Base-by-base conservation (phyloP, 2,329 filamentous ascomycete genomes). In the Fonsecaea multimorphosa region DNA sequence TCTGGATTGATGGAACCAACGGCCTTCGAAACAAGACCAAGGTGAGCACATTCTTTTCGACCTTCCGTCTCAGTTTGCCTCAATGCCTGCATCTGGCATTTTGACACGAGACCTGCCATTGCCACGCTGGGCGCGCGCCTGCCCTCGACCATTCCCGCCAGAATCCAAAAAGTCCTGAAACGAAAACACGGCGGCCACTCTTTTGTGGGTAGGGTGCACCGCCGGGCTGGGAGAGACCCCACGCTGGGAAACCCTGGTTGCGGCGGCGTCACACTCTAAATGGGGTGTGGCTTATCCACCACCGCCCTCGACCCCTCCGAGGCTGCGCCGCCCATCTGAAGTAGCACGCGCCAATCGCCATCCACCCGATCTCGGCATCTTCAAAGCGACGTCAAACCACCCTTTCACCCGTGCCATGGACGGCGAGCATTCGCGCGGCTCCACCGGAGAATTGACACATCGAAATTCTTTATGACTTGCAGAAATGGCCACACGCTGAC, bases 21-120 rank as follows among this genome's bases (percentile, higher is more conserved):
- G 89, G 90, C 76, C 86, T 91, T 74, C 93, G 95, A 76, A 97
- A 93, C 79, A 99, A 98, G 86, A 94, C 91, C 78, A 96, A 93
- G 87, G 94, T 97, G 85, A 85, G 92, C 85, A 71, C 44, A 19
- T 40, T 49, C 29, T 65, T 59, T 54, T 40, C 12, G 22, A 24
- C n/a, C 59, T 54, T 60, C 11, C 22, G 19, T 58, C 44, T 54
- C 59, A 52, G 24, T 51, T 14, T 44, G 19, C 34, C 44, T 24
- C 16, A 12, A 60, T 32, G 31, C 56, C 56, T 29, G 5, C 55
- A 54, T 56, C 49, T 44, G 56, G 59, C 16, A 54, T 52, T 51
- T 29, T 24, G 22, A 60, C 58, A 60, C 58, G 58, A 60, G 58
- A 60, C 58, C 27, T 53, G 29, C 46, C 31, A 40, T 24, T 22